phyloP scores from a whole-genome alignment of 2,329 filamentous ascomycete species.

The Thyridium curvatum region DNA sequence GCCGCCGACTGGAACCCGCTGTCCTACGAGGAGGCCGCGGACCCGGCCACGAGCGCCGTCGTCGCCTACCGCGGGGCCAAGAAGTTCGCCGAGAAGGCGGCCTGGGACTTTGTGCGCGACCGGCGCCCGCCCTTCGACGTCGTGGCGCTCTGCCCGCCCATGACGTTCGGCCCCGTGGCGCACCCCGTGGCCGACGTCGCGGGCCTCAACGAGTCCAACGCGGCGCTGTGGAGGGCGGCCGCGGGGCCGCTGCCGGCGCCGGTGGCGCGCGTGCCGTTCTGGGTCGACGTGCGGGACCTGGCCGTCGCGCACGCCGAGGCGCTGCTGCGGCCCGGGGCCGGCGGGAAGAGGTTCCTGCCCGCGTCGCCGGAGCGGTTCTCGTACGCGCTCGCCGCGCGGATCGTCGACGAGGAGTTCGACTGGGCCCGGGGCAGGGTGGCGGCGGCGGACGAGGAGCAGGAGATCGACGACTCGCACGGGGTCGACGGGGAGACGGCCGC shows the following conservation, averaged over 20 bases:
- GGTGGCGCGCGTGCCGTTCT: constrained; percentile 29
- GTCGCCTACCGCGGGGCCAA: constrained; percentile 48
- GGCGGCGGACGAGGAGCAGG: constrained; percentile 2
- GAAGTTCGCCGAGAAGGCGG: constrained; percentile 45
- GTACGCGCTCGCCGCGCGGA: constrained; percentile 34
- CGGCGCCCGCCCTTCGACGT: constrained; percentile 33
- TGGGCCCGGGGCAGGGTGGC: constrained; percentile 19
- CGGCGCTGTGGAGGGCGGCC: constrained; percentile 31
- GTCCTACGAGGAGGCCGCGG: constrained; percentile 35
- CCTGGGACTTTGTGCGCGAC: constrained; percentile 46
- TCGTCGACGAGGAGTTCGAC: constrained; percentile 32
- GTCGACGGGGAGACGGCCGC: constrained; percentile 7
- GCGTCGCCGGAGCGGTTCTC: constrained; percentile 36
- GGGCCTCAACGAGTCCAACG: constrained; percentile 35
- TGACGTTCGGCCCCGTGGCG: constrained; percentile 36
- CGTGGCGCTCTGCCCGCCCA: constrained; percentile 37
- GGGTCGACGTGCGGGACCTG: constrained; percentile 40
- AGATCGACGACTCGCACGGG: constrained; percentile 5
- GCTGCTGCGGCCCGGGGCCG: constrained; percentile 25
- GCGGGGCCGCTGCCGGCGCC: constrained; percentile 28
- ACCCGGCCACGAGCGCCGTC: constrained; percentile 20
- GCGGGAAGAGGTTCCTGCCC: constrained; percentile 31
- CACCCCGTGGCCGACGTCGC: constrained; percentile 27
- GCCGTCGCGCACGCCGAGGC: constrained; percentile 37
- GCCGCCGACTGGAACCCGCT: constrained; percentile 49